These are phyloP conservation scores for Cladophialophora psammophila DNA, from an alignment of 2,329 filamentous ascomycete species.

Conservation along the genomic window DNA sequence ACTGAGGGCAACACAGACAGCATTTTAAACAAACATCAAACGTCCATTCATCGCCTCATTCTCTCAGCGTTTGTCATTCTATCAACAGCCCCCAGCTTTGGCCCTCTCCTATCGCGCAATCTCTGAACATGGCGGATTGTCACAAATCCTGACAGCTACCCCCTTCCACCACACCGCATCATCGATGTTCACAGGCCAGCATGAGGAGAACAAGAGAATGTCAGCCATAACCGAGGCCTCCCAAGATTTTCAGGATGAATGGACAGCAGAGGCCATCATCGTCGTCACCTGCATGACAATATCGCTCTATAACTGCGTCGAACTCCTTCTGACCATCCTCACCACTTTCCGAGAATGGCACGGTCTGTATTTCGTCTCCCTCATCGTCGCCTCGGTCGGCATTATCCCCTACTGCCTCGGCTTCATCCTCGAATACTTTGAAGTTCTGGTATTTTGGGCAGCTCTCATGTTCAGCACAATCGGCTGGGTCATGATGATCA, in stretches of 20 bases:
- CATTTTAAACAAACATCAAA: background rate
- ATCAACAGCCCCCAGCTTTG: background rate
- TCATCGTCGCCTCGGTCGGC: constrained; percentile 53
- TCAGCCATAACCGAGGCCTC: background rate
- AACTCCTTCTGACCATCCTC: constrained; percentile 57
- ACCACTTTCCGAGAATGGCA: constrained; percentile 55
- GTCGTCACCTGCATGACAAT: constrained; percentile 8
- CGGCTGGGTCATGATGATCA: constrained; percentile 54
- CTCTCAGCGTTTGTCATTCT: background rate
- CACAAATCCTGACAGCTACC: no score
- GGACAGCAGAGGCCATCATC: constrained; percentile 12
- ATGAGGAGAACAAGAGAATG: background rate
- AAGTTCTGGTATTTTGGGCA: constrained; percentile 41
- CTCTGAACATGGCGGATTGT: background rate
- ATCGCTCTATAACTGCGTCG: constrained; percentile 57
- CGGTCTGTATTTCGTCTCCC: constrained; percentile 60
- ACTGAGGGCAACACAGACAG: background rate
- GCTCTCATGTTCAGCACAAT: constrained; percentile 47
- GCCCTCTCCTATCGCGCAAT: background rate
- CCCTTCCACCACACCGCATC: no score
- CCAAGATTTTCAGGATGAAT: constrained; percentile 1
- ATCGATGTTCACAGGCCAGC: no score
- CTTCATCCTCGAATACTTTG: constrained; percentile 56
- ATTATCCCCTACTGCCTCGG: constrained; percentile 55
- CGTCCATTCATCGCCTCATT: background rate